Evolutionary conservation across 179 eudicot species (phyloP).

Genomic region (Silene coronaria): DNA sequence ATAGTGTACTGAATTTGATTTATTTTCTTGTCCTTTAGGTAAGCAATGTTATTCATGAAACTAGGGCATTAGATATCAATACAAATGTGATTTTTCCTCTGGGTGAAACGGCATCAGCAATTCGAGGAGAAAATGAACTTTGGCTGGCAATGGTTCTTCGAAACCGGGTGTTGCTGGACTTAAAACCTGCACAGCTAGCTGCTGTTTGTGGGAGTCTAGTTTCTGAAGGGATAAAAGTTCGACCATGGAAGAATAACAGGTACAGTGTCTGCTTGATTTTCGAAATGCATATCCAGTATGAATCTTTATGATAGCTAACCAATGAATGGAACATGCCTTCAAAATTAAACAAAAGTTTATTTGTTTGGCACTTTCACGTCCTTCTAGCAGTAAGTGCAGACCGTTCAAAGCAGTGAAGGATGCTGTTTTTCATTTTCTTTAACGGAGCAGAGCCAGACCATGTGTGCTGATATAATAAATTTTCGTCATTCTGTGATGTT

Average conservation of each 20-base stretch:
- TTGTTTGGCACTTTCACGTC: neutral
- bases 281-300: neutral
- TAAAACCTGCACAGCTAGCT: conserved; percentile 94
- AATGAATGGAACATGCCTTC: neutral
- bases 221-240: conserved; percentile 91
- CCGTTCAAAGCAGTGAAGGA: neutral
- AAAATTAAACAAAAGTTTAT: neutral
- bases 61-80: conserved; percentile 86
- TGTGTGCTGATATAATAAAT: too few relatives aligned
- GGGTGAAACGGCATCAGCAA: conserved; percentile 97
- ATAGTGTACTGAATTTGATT: neutral
- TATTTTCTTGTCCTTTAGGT: conserved; percentile 36
- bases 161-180: conserved; percentile 59
- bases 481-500: neutral
- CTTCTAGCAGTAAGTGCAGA: neutral
- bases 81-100: conserved; percentile 81
- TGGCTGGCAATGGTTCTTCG: conserved; percentile 98
- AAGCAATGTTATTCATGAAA: conserved; percentile 90
- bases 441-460: neutral
- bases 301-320: neutral
- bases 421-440: neutral
- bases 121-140: conserved; percentile 98
- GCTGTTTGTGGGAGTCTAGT: conserved; percentile 90
- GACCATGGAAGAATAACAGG: conserved; percentile 92
- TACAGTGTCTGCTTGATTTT: conserved; percentile 17